Base-by-base conservation (phyloP, 2,329 filamentous ascomycete genomes). In the Penicillium brevicompactum region DNA sequence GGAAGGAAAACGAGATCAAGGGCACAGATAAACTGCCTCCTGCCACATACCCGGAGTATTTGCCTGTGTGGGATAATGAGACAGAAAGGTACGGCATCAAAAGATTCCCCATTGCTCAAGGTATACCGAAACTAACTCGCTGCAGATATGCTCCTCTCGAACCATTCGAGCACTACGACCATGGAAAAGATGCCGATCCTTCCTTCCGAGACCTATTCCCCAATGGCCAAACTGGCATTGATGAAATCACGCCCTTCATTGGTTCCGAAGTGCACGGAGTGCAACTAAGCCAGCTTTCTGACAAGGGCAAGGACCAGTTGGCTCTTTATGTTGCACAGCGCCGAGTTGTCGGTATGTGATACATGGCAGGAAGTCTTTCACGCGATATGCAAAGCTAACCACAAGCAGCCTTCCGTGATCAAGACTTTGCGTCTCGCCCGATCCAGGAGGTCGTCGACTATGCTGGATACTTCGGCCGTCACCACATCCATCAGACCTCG, bases 401-500 rank as follows among this genome's bases (percentile, higher is more conserved):
- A 43, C 4, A 11, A 40, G 16, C 53, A 78, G 83, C 87, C 31
- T 92, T 93, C 80, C 85, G 89, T 22, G 81, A 86, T 66, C 90
- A 92, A 68, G 87, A 92, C 70, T 86, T 88, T 61, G 84, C 84
- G 38, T 80, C 89, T 60, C 79, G 91, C 10, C 82, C 88, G 7
- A 91, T 92, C 66, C 71, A 83, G 27, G 81, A 90, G 8, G 89
- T 87, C 1, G 78, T 91, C 37, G 80, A 87, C 18, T 87, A 86
- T 60, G 89, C 86, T 47, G 81, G 83, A 49, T 92, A 92, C 76
- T 94, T 92, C 67, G 90, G 90, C 45, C 85, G 88, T 8, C 88
- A 89, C 64, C 90, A 94, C 75, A 90, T 93, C 55, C 90, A 93
- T 65, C 90, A 89, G 4, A 89, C 89, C 0, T 90, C 86, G 0